A percentile compares a stretch with the other conserved stretches of the same genome.
These are phyloP conservation scores for Articulospora tetracladia DNA, from an alignment of 495 filamentous ascomycete species.

Conservation along the genomic window DNA sequence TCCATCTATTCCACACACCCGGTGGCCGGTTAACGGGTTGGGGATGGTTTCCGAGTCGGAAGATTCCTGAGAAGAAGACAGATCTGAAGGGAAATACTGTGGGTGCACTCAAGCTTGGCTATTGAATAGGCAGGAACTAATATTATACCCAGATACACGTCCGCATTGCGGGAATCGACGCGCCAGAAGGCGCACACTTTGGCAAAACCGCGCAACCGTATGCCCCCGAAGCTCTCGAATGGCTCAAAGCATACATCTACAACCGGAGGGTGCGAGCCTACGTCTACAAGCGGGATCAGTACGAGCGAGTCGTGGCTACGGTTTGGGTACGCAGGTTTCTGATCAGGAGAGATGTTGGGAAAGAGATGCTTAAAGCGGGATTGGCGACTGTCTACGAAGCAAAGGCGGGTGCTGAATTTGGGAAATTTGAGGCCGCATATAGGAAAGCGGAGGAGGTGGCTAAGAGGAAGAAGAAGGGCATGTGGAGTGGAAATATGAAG, in stretches of 20 bases:
- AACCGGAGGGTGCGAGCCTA: constrained; percentile 72
- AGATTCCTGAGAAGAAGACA: constrained; percentile 61
- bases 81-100: constrained; percentile 76
- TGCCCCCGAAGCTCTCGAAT: constrained; percentile 72
- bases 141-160: constrained; percentile 63
- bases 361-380: constrained; percentile 81
- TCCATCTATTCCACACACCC: constrained; percentile 89
- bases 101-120: constrained; percentile 25
- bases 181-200: constrained; percentile 90
- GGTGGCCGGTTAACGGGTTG: constrained; percentile 84
- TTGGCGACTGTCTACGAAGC: constrained; percentile 91
- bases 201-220: constrained; percentile 83
- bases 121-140: constrained; percentile 23
- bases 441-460: constrained; percentile 67
- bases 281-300: constrained; percentile 83
- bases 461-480: constrained; percentile 61
- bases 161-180: constrained; percentile 87
- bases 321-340: constrained; percentile 67
- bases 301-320: constrained; percentile 83
- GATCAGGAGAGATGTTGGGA: constrained; percentile 73
- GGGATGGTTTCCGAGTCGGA: constrained; percentile 72
- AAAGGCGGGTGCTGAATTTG: constrained; percentile 84
- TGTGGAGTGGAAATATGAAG: constrained; percentile 62
- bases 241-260: constrained; percentile 70
- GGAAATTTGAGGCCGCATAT: constrained; percentile 59